Evolutionary conservation across 2,329 filamentous ascomycete genomes (phyloP), one percentile per base, ranked within the genome.

Genomic region (Penicillium palitans): DNA sequence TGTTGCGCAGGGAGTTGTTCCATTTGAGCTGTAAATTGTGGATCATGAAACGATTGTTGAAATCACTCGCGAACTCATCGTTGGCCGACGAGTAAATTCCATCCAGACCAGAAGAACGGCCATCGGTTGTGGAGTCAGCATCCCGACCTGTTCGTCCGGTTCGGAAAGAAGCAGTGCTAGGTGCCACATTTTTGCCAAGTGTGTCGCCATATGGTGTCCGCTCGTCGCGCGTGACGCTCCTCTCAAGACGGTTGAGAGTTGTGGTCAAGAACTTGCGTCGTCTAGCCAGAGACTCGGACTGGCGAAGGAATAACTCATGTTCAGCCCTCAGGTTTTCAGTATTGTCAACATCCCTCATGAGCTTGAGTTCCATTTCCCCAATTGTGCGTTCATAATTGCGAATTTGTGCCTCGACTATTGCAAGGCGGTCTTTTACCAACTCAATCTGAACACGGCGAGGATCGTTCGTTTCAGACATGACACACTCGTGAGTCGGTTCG

Each of bases 11-110:
- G 12, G 93, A 86, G 68, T 99, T 99, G 78, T 96, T 98, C 95
- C 95, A 99, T 75, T 99, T 99, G 57, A 99, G 80, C 70, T 99
- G 95, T 72, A 96, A 85, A 68, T 99, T 99, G 80, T 99, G 95
- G 52, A 99, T 90, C 67, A 98, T 93, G 79, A 99, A 99, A 2
- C 95, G 90, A 71, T 99, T 99, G 73, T 96, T 95, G 80, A 97
- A 99, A 72, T 98, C 93, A 74, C 90, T 96, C 49, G 90, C 88
- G 65, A 93, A 93, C 64, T 97, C 92, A 17, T 90, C 85, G 4
- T 88, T 84, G 1, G 88, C 85, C 3, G 87, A 86, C 2, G 88
- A 83, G 62, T 91, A 87, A 53, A 89, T 79, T 15, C 82, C 83
- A 46, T 83, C 80, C 31, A 80, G 68, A 33, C 83, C 80, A 24